A percentile compares a stretch with the other conserved stretches of the same genome.
Evolutionary conservation across 805 yeast genomes (phyloP).

Genomic region (Ogataea neopini): DNA sequence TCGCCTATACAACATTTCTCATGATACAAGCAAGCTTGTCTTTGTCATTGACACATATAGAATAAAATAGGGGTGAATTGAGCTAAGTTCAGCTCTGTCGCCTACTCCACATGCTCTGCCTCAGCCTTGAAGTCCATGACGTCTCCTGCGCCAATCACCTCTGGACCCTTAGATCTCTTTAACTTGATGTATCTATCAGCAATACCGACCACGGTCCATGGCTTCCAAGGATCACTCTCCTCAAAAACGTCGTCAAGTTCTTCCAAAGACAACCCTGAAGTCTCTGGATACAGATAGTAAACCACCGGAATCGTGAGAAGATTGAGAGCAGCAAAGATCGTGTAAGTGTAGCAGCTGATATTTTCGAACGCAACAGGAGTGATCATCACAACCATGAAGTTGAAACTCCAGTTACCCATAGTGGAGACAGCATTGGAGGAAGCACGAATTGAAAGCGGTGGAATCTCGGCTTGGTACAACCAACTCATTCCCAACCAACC

Average conservation of each 20-base stretch:
- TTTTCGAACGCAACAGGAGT: constrained; percentile 45
- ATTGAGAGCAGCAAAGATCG: constrained; percentile 47
- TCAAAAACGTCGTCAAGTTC: constrained; percentile 41
- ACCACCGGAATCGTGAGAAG: constrained; percentile 42
- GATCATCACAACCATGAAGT: constrained; percentile 58
- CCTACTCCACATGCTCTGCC: background rate
- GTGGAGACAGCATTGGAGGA: constrained; percentile 54
- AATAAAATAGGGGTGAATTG: no score
- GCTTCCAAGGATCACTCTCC: constrained; percentile 36
- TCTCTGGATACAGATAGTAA: constrained; percentile 48
- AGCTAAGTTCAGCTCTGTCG: no score
- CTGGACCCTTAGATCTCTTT: background rate
- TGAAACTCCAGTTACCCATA: constrained; percentile 58
- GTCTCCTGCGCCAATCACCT: background rate
- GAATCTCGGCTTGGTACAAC: constrained; percentile 62
- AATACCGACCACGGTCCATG: constrained; percentile 44
- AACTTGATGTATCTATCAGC: constrained; percentile 25
- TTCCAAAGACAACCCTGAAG: constrained; percentile 47
- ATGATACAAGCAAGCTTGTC: no score
- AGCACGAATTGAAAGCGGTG: constrained; percentile 52
- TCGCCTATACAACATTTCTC: no score
- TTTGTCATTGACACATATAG: no score
- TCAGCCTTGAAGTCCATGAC: background rate
- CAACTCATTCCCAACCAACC: constrained; percentile 50
- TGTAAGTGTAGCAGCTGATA: constrained; percentile 43